These are phyloP conservation scores for Vachellia pachyceras DNA, from an alignment of 306 rosid genomes.

Conservation along the genomic window DNA sequence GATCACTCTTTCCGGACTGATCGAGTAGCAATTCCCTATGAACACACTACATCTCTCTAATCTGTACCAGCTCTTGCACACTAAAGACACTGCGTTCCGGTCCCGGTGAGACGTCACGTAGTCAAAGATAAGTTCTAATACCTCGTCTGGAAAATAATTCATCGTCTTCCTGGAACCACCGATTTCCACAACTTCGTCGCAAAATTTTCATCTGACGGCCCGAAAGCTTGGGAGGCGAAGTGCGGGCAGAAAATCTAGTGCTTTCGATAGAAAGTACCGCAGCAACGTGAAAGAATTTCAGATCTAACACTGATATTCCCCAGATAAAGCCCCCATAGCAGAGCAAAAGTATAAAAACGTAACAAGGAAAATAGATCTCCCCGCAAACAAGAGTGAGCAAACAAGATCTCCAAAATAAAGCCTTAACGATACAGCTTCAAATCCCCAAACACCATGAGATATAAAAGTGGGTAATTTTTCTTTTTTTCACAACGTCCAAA, in stretches of 20 bases:
- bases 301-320: slow-evolving; percentile 40
- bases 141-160: slow-evolving; percentile 97
- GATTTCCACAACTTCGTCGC: slow-evolving; percentile 36
- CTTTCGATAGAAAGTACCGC: slow-evolving; percentile 16
- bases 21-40: slow-evolving; percentile 89
- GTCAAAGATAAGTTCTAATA: slow-evolving; percentile 82
- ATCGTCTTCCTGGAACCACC: slow-evolving; percentile 38
- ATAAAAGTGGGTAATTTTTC: slow-evolving; percentile 27
- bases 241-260: slow-evolving; percentile 14
- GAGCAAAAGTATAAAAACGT: too few relatives aligned
- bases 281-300: slow-evolving; percentile 25
- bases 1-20: slow-evolving; percentile 75
- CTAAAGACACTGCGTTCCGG: slow-evolving; percentile 83
- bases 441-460: slow-evolving; percentile 33
- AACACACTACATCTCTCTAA: slow-evolving; percentile 79
- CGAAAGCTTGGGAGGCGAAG: slow-evolving; percentile 11
- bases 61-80: slow-evolving; percentile 86
- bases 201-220: slow-evolving; percentile 34
- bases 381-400: background rate
- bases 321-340: background rate
- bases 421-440: background rate
- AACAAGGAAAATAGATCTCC: slow-evolving; percentile 41
- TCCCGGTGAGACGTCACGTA: slow-evolving; percentile 72
- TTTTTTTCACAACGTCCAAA: slow-evolving; percentile 13
- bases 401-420: slow-evolving; percentile 22